Conservation (phyloP, 768 basidiomycete genomes). For the Leccinum boreale region DNA sequence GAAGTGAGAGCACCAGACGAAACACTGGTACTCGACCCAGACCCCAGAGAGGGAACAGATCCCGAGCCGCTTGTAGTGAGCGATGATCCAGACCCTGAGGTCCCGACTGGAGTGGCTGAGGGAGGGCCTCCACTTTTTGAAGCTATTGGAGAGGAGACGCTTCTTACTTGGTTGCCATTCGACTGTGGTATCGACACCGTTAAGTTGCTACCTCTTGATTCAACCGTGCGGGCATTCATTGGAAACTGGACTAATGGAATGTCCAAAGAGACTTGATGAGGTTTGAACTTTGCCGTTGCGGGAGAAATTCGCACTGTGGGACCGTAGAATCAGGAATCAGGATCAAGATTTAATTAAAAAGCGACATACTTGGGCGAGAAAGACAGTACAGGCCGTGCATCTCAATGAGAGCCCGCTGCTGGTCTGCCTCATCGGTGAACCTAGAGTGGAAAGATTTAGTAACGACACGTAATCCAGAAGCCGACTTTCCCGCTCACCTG, state of each 20-base stretch:
- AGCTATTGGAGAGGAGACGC: slow-evolving; percentile 70
- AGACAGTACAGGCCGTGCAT: slow-evolving; percentile 91
- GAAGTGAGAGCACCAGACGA: slow-evolving; percentile 51
- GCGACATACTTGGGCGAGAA: slow-evolving; percentile 75
- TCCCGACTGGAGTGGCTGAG: slow-evolving; percentile 33
- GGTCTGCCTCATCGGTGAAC: slow-evolving; percentile 86
- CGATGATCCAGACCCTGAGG: slow-evolving; percentile 46
- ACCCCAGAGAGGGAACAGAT: slow-evolving; percentile 51
- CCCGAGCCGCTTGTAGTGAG: slow-evolving; percentile 44
- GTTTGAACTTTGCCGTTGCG: slow-evolving; percentile 84
- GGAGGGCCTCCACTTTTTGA: slow-evolving; percentile 21
- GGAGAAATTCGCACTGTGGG: slow-evolving; percentile 82
- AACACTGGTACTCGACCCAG: slow-evolving; percentile 42
- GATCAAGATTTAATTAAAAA: slow-evolving; percentile 1
- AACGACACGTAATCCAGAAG: slow-evolving; percentile 8
- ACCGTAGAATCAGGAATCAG: slow-evolving; percentile 29
- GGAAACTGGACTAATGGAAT: slow-evolving; percentile 48
- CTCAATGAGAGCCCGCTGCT: slow-evolving; percentile 84
- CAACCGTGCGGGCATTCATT: slow-evolving; percentile 17
- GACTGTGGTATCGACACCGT: slow-evolving; percentile 51
- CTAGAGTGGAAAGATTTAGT: slow-evolving; percentile 34
- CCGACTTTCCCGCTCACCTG: slow-evolving; percentile 44
- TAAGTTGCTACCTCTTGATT: slow-evolving; percentile 38
- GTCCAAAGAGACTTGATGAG: slow-evolving; percentile 45
- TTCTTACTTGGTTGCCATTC: slow-evolving; percentile 47